phyloP scores from a whole-genome alignment of 169 alveolate species.

The Eimeria acervulina region DNA sequence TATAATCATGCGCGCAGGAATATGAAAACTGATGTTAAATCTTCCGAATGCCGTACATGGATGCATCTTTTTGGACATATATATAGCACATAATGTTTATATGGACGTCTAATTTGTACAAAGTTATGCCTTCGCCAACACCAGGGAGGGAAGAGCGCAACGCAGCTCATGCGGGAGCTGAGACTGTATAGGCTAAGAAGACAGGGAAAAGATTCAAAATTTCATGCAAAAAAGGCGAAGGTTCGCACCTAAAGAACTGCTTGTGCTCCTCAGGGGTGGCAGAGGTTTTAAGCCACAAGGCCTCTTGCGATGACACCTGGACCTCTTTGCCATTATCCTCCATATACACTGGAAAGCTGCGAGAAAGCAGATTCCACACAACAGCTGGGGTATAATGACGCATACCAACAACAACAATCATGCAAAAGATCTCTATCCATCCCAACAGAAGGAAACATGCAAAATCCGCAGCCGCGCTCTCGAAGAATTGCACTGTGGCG shows the following conservation, averaged over 20 bases:
- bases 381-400: not conserved
- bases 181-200: not conserved
- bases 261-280: constrained; percentile 96
- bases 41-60: no score
- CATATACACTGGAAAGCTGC: constrained; percentile 87
- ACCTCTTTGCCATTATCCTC: constrained; percentile 87
- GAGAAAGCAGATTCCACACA: not conserved
- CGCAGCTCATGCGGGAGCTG: not conserved
- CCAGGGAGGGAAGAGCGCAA: not conserved
- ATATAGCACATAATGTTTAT: no score
- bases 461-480: no score
- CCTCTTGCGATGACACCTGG: constrained; percentile 90
- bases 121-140: not conserved
- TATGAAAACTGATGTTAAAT: no score
- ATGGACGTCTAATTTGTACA: not conserved
- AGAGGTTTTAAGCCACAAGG: constrained; percentile 93
- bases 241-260: constrained; percentile 91
- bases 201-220: not conserved
- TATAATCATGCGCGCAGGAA: no score
- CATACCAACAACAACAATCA: no score
- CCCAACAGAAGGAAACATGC: no score
- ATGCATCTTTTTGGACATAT: no score
- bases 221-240: not conserved
- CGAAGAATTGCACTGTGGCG: no score
- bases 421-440: no score